Base-by-base conservation (phyloP, 2,329 filamentous ascomycete genomes). In the Ophiostoma sp. region DNA sequence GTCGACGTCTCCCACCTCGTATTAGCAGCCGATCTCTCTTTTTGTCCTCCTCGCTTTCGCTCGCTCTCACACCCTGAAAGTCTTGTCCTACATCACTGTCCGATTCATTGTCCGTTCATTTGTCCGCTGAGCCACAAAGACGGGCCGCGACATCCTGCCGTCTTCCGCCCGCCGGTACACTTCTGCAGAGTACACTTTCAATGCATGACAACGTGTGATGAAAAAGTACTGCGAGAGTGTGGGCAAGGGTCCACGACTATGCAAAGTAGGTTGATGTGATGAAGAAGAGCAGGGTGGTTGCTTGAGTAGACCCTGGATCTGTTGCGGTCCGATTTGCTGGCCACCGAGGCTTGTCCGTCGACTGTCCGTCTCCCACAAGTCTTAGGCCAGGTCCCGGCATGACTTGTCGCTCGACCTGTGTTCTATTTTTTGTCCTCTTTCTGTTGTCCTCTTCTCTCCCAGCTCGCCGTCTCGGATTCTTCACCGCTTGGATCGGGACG, bases 11-110 rank as follows among this genome's bases (percentile, higher is more conserved):
- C 17, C 55, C 59, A 45, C 45, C 64, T 68, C 64, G 64, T 68
- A 68, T 68, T 68, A 33, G 7, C 36, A 50, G 64, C 42, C 64
- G 64, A 68, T 68, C 64, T 12, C 25, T 50, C 3, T 48, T 11
- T 6, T 19, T 36, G 19, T 2, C 15, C 28, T 12, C n/a, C 3
- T 57, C 52, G 4, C 33, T 25, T 25, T 28, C 9, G 7, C 50
- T n/a, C 39, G 39, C 7, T 45, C 42, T 45, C 42, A 15, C 42
- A 28, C 50, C 9, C 22, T 12, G 4, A 3, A 3, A 25, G 50
- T 64, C 22, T 28, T 59, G 55, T 59, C 55, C 55, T 33, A 59
- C 55, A 28, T 59, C 55, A 15, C 33, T 33, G 28, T 22, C 19
- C 57, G 31, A 4, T 33, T 28, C 2, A 5, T 28, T 28, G 31